These are phyloP conservation scores for Tricharina praecox DNA, from an alignment of 495 filamentous ascomycete species.

Conservation along the genomic window DNA sequence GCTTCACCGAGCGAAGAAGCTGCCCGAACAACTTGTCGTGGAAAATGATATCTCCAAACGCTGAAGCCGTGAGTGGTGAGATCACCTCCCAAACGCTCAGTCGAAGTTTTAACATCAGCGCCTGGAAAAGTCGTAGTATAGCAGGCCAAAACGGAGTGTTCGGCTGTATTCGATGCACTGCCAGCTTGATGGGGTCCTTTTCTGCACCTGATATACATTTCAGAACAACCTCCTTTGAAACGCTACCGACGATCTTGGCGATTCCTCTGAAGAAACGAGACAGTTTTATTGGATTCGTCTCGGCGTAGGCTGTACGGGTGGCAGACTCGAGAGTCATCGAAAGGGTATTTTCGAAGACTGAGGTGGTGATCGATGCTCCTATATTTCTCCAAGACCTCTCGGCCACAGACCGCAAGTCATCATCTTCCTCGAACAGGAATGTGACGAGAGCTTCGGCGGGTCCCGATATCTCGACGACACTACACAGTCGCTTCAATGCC, in stretches of 20 bases:
- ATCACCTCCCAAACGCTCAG: constrained; percentile 25
- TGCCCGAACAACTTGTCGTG: constrained; percentile 16
- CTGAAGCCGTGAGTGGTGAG: constrained; percentile 20
- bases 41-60: constrained; percentile 22
- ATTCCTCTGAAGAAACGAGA: constrained; percentile 19
- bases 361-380: constrained; percentile 13
- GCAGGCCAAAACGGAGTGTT: constrained; percentile 20
- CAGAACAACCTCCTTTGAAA: constrained; percentile 19
- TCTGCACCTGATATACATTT: constrained; percentile 24
- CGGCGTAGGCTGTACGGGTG: constrained; percentile 17
- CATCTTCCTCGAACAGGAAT: constrained; percentile 21
- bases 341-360: constrained; percentile 19
- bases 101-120: constrained; percentile 22
- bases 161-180: constrained; percentile 19
- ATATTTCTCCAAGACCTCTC: constrained; percentile 19
- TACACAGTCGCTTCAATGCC: constrained; percentile 16
- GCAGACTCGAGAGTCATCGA: constrained; percentile 12
- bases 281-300: constrained; percentile 11
- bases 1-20: constrained; percentile 14
- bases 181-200: constrained; percentile 25
- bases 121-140: constrained; percentile 22
- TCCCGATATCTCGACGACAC: constrained; percentile 19
- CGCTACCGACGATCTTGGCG: constrained; percentile 17
- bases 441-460: constrained; percentile 19
- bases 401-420: constrained; percentile 13